Conservation (phyloP, 2,329 filamentous ascomycete species). For the Fusarium miscanthi region DNA sequence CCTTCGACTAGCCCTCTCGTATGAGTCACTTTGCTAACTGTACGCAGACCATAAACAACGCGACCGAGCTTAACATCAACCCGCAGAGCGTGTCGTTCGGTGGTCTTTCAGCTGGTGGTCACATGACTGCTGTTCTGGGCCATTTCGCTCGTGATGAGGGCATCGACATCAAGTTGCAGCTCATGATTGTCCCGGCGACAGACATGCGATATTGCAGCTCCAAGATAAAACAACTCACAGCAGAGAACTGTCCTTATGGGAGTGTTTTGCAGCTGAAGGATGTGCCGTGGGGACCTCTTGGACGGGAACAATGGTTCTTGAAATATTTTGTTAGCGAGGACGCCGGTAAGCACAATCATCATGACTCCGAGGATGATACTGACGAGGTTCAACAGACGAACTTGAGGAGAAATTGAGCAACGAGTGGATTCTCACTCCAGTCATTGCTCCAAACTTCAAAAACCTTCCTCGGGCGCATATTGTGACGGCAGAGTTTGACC, state of each 20-base stretch:
- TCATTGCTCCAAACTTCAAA: neutral
- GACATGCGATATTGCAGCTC: conserved; percentile 4
- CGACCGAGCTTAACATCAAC: neutral
- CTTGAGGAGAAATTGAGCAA: neutral
- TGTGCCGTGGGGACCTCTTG: neutral
- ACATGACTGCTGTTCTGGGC: neutral
- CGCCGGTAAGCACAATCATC: neutral
- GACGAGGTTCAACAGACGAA: neutral
- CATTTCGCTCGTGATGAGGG: conserved; percentile 5
- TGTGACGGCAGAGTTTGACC: neutral
- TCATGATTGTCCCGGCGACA: conserved; percentile 1
- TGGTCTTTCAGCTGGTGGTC: neutral
- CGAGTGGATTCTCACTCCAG: neutral
- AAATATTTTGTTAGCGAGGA: neutral
- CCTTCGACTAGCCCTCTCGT: too few species aligned
- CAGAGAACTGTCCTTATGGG: neutral
- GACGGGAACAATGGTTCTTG: neutral
- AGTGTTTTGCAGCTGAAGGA: neutral
- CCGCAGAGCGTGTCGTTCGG: neutral
- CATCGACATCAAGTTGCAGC: neutral
- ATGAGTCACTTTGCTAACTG: neutral
- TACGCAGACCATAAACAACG: neutral
- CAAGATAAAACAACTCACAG: neutral
- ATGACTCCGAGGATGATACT: rapidly evolving
- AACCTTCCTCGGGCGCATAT: neutral